Evolutionary conservation across 1,284 basidiomycete species (phyloP).

Genomic region (Cryptococcus floricola): DNA sequence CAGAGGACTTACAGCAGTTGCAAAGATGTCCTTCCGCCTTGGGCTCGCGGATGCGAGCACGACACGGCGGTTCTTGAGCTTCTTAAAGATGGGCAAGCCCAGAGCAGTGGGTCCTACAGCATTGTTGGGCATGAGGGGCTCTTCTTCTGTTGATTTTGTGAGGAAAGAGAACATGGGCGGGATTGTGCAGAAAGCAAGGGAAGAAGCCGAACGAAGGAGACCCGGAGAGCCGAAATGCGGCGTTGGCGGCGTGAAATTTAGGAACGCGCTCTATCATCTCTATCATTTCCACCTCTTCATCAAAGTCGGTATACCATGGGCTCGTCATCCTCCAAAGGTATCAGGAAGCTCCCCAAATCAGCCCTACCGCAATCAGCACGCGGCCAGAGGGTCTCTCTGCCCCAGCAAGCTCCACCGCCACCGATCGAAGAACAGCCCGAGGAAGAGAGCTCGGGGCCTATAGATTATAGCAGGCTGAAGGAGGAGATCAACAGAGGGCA

Average conservation of each 20-base stretch:
- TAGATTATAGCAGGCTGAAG: not conserved
- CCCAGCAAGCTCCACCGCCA: constrained; percentile 2
- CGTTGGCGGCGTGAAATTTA: not conserved
- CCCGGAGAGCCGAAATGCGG: not conserved
- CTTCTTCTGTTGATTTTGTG: constrained; percentile 2
- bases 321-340: constrained; percentile 15
- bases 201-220: too few relatives aligned
- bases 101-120: constrained; percentile 68
- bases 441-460: not conserved
- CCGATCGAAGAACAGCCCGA: constrained; percentile 4
- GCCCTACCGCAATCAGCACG: constrained; percentile 1
- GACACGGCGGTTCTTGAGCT: constrained; percentile 65
- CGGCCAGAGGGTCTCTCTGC: not conserved
- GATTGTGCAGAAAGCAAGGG: not conserved
- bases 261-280: too few relatives aligned
- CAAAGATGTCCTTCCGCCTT: constrained; percentile 77
- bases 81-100: constrained; percentile 64
- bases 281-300: too few relatives aligned
- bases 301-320: constrained; percentile 11
- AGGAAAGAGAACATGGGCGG: not conserved
- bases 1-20: constrained; percentile 44
- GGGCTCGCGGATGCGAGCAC: constrained; percentile 83
- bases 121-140: constrained; percentile 13
- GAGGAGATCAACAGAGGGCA: not conserved
- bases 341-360: constrained; percentile 16